Percentiles rank a stretch among this genome's conserved stretches.
These are phyloP conservation scores for Linderina pennispora DNA, from an alignment of 192 early-diverging fungal species.

Conservation along the genomic window DNA sequence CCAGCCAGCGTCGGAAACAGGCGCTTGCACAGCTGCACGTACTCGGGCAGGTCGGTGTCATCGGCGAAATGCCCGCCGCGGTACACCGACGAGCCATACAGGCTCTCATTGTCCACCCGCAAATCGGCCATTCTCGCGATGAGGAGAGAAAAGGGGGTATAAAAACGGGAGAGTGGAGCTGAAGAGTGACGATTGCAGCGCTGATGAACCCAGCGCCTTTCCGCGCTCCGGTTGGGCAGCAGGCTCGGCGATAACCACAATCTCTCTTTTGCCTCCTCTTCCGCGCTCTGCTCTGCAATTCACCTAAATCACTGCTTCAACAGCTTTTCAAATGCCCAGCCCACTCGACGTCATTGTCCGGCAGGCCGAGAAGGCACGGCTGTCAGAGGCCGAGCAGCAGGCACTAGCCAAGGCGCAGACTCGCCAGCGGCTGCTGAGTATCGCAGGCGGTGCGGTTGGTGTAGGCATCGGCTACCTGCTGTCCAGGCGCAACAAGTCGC, in stretches of 20 bases:
- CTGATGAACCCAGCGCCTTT: no score
- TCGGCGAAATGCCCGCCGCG: conserved; percentile 21
- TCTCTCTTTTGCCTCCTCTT: no score
- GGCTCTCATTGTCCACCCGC: conserved; percentile 27
- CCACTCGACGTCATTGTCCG: conserved; percentile 9
- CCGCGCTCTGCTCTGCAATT: no score
- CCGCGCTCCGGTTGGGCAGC: no score
- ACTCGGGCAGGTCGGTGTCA: conserved; percentile 37
- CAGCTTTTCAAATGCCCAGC: conserved; percentile 17
- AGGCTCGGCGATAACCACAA: no score
- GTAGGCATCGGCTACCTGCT: conserved; percentile 17
- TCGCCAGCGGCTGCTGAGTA: not conserved
- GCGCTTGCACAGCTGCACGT: conserved; percentile 37
- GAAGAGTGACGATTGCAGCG: not conserved
- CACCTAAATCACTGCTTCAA: no score
- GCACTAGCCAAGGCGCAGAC: conserved; percentile 5
- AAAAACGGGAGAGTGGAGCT: not conserved
- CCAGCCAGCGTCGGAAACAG: conserved; percentile 23
- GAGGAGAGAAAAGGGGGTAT: no score
- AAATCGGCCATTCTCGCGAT: conserved; percentile 9
- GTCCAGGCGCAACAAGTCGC: conserved; percentile 9
- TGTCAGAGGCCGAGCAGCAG: conserved; percentile 17
- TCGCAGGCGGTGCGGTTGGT: conserved; percentile 10
- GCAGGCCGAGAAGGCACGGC: conserved; percentile 17
- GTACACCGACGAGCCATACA: conserved; percentile 42